These are phyloP conservation scores for Juncus effusus DNA, from an alignment of 176 grass and related monocot genomes.

Conservation along the genomic window DNA sequence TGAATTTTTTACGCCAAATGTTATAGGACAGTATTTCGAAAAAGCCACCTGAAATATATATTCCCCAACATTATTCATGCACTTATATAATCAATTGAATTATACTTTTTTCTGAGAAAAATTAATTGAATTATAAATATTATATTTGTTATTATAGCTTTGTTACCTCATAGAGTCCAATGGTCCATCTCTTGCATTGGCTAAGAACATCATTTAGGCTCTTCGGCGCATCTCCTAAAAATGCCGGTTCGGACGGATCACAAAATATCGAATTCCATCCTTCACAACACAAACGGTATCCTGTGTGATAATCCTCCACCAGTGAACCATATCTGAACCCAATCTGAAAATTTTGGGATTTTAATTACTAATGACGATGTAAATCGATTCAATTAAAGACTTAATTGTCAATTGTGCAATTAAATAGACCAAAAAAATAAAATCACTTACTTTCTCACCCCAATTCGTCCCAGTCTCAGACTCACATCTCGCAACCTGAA, in stretches of 20 bases:
- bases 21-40: slow-evolving; percentile 25
- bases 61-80: too few species aligned
- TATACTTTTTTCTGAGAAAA: not conserved
- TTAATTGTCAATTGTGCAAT: too few species aligned
- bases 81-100: too few species aligned
- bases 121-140: not conserved
- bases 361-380: not conserved
- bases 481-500: slow-evolving; percentile 18
- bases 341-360: slow-evolving; percentile 15
- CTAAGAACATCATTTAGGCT: slow-evolving; percentile 34
- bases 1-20: slow-evolving; percentile 23
- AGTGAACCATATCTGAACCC: slow-evolving; percentile 43
- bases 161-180: slow-evolving; percentile 31
- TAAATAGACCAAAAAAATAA: not conserved
- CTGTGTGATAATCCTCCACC: slow-evolving; percentile 39
- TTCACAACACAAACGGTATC: slow-evolving; percentile 37
- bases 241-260: slow-evolving; percentile 22
- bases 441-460: slow-evolving; percentile 30
- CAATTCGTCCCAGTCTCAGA: slow-evolving; percentile 36
- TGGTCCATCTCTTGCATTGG: slow-evolving; percentile 37
- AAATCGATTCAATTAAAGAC: too few species aligned
- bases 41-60: slow-evolving; percentile 29
- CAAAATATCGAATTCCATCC: slow-evolving; percentile 40
- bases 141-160: not conserved
- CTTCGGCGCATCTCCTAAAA: slow-evolving; percentile 37